A percentile compares a stretch with the other conserved stretches of the same genome.
Evolutionary conservation across 495 filamentous ascomycete genomes (phyloP).

Genomic region (Aspergillus taichungensis): DNA sequence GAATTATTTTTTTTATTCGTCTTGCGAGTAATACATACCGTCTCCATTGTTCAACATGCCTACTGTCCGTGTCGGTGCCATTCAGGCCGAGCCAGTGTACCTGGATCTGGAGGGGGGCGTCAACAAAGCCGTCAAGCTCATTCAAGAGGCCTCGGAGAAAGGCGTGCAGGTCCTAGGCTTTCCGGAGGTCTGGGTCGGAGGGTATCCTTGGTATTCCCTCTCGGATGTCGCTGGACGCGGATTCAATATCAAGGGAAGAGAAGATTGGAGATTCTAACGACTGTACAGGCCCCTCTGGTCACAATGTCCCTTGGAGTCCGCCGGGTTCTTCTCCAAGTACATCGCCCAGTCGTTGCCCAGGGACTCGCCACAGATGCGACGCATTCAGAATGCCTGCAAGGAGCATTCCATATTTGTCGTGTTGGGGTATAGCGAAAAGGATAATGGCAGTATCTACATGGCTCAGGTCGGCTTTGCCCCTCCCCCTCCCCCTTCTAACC

Average conservation of each 20-base stretch:
- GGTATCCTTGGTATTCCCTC: constrained; percentile 24
- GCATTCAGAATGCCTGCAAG: constrained; percentile 15
- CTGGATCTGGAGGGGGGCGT: constrained; percentile 22
- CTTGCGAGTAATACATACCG: background rate
- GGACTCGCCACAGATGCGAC: constrained; percentile 23
- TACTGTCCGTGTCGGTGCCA: constrained; percentile 6
- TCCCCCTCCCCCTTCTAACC: too few relatives aligned
- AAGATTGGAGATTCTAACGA: background rate
- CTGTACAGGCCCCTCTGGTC: background rate
- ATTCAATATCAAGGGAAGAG: background rate
- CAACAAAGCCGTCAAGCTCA: constrained; percentile 20
- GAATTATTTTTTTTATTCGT: too few relatives aligned
- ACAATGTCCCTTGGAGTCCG: background rate
- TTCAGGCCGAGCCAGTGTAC: constrained; percentile 19
- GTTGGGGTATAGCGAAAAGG: constrained; percentile 42
- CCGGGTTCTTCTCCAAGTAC: constrained; percentile 14
- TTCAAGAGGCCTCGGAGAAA: constrained; percentile 20
- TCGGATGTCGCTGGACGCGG: background rate
- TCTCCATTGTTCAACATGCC: background rate
- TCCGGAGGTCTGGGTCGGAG: constrained; percentile 31
- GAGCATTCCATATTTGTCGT: constrained; percentile 20
- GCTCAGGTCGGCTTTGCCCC: constrained; percentile 4
- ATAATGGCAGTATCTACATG: constrained; percentile 41
- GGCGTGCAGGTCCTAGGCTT: constrained; percentile 23
- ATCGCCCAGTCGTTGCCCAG: constrained; percentile 18